phyloP scores from a whole-genome alignment of 2,329 filamentous ascomycete species.

The Exophiala bonariae region DNA sequence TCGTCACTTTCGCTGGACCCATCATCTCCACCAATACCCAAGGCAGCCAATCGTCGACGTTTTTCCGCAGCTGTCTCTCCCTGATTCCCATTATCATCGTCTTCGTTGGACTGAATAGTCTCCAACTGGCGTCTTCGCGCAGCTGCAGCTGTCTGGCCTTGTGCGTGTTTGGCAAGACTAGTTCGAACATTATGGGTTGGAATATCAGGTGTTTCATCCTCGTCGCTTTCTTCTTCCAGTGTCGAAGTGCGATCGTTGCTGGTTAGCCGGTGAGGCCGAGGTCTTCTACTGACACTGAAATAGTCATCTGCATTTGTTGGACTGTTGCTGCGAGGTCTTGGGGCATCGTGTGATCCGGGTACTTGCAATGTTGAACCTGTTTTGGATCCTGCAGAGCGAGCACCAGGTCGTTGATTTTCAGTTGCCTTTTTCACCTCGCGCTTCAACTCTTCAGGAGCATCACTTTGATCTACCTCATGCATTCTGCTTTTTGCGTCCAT shows the following conservation, averaged over 20 bases:
- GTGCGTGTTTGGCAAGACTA: conserved; percentile 38
- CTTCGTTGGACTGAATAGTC: conserved; percentile 27
- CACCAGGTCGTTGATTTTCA: conserved; percentile 26
- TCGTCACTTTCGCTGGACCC: conserved; percentile 32
- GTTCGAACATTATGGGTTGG: conserved; percentile 39
- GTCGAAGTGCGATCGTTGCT: conserved; percentile 7
- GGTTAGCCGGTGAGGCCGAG: conserved; percentile 6
- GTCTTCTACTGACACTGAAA: conserved; percentile 14
- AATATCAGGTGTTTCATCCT: conserved; percentile 19
- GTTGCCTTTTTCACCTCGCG: conserved; percentile 36
- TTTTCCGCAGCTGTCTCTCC: conserved; percentile 48
- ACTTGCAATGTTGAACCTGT: background rate
- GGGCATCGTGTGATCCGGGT: conserved; percentile 2
- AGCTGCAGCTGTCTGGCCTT: conserved; percentile 36
- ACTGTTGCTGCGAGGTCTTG: conserved; percentile 1
- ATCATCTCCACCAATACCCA: conserved; percentile 33
- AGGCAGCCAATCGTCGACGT: conserved; percentile 45
- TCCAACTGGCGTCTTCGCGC: conserved; percentile 38
- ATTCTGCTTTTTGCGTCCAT: conserved; percentile 61
- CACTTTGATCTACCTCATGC: conserved; percentile 43
- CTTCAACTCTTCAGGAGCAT: conserved; percentile 41
- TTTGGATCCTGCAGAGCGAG: conserved; percentile 13
- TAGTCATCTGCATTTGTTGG: conserved; percentile 13
- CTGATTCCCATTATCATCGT: conserved; percentile 34
- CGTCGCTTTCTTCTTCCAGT: conserved; percentile 18